Evolutionary conservation across 805 yeast species (phyloP).

Genomic region (Ogataea ganodermae): DNA sequence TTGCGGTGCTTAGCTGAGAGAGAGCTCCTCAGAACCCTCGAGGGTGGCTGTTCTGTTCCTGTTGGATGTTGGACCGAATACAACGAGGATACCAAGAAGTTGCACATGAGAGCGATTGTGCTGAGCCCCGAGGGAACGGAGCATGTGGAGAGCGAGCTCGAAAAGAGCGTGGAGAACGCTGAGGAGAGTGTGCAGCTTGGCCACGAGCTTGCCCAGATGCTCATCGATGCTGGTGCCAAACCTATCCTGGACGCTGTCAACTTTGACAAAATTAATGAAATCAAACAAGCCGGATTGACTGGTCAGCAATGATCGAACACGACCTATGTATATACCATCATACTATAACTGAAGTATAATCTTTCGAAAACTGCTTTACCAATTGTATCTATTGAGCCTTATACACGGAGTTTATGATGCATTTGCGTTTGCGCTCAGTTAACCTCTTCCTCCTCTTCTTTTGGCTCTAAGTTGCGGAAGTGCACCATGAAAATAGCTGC

Average conservation of each 20-base stretch:
- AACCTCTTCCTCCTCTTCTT: background rate
- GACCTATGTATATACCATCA: conserved; percentile 3
- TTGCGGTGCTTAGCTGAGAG: conserved; percentile 87
- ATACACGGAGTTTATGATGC: background rate
- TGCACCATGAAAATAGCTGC: conserved; percentile 26
- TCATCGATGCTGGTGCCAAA: conserved; percentile 80
- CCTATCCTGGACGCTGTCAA: conserved; percentile 78
- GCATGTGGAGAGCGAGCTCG: conserved; percentile 58
- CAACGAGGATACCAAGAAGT: conserved; percentile 41
- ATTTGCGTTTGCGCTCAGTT: background rate
- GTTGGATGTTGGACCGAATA: conserved; percentile 78
- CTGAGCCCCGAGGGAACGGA: conserved; percentile 81
- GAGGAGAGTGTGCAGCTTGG: conserved; percentile 77
- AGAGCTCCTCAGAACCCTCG: conserved; percentile 79
- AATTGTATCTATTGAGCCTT: background rate
- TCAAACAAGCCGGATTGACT: conserved; percentile 37
- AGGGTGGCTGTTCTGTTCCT: conserved; percentile 98
- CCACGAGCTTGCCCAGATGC: conserved; percentile 59
- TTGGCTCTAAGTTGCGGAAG: conserved; percentile 20
- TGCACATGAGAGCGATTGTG: conserved; percentile 69
- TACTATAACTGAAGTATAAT: background rate
- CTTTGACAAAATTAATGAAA: conserved; percentile 58
- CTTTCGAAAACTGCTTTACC: background rate
- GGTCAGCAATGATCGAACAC: conserved; percentile 9
- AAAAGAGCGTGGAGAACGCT: conserved; percentile 37